phyloP scores from a whole-genome alignment of 208 protist species.

The Wallacemonas sp. region DNA sequence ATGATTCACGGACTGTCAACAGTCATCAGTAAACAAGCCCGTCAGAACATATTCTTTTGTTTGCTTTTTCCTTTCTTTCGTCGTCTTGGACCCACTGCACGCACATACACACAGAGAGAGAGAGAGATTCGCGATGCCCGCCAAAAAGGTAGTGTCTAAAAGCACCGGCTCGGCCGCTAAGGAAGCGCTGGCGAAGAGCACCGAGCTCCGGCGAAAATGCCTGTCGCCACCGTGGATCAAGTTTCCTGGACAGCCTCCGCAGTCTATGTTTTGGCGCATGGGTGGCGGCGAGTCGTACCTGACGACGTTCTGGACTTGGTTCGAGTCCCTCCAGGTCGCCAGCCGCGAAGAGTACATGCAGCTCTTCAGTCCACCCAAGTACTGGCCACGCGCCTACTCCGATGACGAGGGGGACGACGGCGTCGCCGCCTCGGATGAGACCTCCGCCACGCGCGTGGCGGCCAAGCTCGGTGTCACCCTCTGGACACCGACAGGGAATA shows the following conservation, averaged over 20 bases:
- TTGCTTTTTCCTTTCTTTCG: too few relatives aligned
- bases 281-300: constrained; percentile 5
- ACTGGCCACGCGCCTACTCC: neutral
- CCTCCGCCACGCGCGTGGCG: neutral
- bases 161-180: too few relatives aligned
- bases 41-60: too few relatives aligned
- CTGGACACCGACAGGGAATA: neutral
- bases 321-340: neutral
- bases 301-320: neutral
- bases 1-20: too few relatives aligned
- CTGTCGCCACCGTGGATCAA: constrained; percentile 8
- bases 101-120: too few relatives aligned
- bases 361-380: constrained; percentile 3
- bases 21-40: too few relatives aligned
- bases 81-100: too few relatives aligned
- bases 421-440: too few relatives aligned
- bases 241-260: constrained; percentile 6
- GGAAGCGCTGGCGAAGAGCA: neutral
- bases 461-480: constrained; percentile 2
- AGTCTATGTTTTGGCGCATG: constrained; percentile 10
- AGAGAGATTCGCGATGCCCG: too few relatives aligned
- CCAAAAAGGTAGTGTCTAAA: too few relatives aligned
- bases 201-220: neutral
- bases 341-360: constrained; percentile 3
- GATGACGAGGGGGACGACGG: neutral